Evolutionary conservation across 805 yeast species (phyloP).

Genomic region (Teunomyces pallodes): DNA sequence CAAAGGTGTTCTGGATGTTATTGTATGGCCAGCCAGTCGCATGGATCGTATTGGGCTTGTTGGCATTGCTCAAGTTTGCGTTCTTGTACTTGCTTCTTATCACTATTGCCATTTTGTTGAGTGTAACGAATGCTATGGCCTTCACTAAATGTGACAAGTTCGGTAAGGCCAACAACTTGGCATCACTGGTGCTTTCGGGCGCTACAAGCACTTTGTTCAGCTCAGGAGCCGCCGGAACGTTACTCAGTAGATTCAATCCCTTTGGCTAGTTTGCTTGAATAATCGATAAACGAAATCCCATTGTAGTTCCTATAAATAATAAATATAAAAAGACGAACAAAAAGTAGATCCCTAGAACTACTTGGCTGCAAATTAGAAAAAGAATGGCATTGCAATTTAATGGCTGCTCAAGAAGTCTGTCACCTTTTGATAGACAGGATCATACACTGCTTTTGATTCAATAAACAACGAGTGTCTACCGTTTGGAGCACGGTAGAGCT

Average conservation of each 20-base stretch:
- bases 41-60: slow-evolving; percentile 72
- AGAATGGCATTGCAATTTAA: not conserved
- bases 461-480: slow-evolving; percentile 46
- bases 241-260: slow-evolving; percentile 44
- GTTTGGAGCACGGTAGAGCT: slow-evolving; percentile 22
- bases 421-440: slow-evolving; percentile 33
- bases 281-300: not conserved
- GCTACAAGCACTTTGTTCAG: slow-evolving; percentile 45
- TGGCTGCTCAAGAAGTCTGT: slow-evolving; percentile 30
- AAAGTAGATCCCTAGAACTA: not conserved
- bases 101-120: slow-evolving; percentile 64
- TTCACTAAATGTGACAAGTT: slow-evolving; percentile 91
- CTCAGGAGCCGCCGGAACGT: not conserved
- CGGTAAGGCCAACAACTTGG: slow-evolving; percentile 74
- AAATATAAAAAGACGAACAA: too few species aligned
- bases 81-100: slow-evolving; percentile 65
- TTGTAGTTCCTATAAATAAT: not conserved
- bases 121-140: slow-evolving; percentile 82
- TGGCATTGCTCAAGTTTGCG: slow-evolving; percentile 78
- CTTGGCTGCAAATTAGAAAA: not conserved
- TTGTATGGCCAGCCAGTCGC: slow-evolving; percentile 70
- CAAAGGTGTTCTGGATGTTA: slow-evolving; percentile 82
- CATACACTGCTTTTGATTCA: slow-evolving; percentile 45
- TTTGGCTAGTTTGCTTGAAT: slow-evolving; percentile 11
- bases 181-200: slow-evolving; percentile 53